Evolutionary conservation across 169 alveolate genomes (phyloP), one percentile per base, ranked within the genome.

Genomic region (Plasmodium cynomolgi): DNA sequence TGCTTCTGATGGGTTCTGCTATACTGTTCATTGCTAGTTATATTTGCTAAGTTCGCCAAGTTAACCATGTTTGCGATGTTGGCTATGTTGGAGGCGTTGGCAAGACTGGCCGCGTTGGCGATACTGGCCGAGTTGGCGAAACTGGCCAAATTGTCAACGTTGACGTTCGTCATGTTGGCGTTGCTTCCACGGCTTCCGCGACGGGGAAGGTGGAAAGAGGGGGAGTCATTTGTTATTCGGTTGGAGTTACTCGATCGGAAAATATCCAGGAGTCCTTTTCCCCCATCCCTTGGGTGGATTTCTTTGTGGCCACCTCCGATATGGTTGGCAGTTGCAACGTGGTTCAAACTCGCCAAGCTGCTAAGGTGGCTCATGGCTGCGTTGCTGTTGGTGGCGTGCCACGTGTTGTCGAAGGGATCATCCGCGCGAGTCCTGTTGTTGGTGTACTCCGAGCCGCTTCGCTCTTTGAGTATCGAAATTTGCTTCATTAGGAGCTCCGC

Each of bases 401-500:
- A 31, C 6, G 54, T 54, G 26, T 15, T 82, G 41, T 82, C 90
- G 29, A 82, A 82, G 15, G 39, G 37, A 8, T 41, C 62, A 13
- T 15, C 90, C 23, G n/a, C 26, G 29, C 41, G 50, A 11, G 31
- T 80, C 11, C 50, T 37, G 50, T 88, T 80, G 33, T 79, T 83
- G 23, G 50, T 8, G 56, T 62, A 54, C 9, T 88, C 90, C 72
- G 72, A 26, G 29, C 26, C 33, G 8, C 73, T 84, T 3, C 94
- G 58, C 17, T 88, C 85, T 62, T 88, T 88, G 1, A 88, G n/a
- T 37, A 79, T 58, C 0, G 94, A 88, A 33, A 88, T 88, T 26
- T 88, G 94, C 50, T 88, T 88, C 81, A 88, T 88, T 20, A 88
- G 23, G 1, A 88, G 62, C 54, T 88, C 91, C 17, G 94, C 94